Base-by-base conservation (phyloP, 768 basidiomycete genomes). In the Collybia mongolica region DNA sequence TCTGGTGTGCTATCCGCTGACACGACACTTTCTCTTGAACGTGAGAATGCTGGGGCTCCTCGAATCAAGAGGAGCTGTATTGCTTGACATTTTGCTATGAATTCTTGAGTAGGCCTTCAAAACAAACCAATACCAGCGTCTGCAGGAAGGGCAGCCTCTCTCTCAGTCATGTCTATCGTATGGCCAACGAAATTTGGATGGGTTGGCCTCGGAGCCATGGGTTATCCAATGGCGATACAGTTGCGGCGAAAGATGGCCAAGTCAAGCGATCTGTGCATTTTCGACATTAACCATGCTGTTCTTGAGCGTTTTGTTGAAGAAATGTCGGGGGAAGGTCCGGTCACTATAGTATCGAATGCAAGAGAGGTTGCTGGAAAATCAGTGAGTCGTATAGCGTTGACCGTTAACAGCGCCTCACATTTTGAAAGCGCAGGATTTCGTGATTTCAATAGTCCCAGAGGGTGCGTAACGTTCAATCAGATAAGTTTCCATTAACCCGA, bases 131-230 rank as follows among this genome's bases (percentile, higher is more conserved):
- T 18, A 6, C 3, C n/a, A 8, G n/a, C 6, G n/a, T 18, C 23
- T 24, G 23, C 22, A 29, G 7, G 45, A 23, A 28, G 39, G 24
- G 38, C 32, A 32, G 32, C 11, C 32, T 14, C 9, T 14, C 11
- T 14, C 7, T 12, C 11, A 12, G 9, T 39, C 36, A 63, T 62
- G 62, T 40, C 49, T 40, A 26, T 39, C 40, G 5, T 44, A n/a
- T 15, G 61, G 15, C 66, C 67, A 1, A 24, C 48, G 44, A 44
- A 45, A 20, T 65, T 65, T 46, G 73, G 72, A 52, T 74, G 70
- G 71, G 62, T 76, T 44, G 72, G 73, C 15, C 59, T 73, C 5
- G 73, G 73, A 9, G 72, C 72, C 1, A 75, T 76, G 73, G 72
- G 72, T 2, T 72, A 68, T 54, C 74, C 73, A 0, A 74, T 76